Evolutionary conservation across 2,329 filamentous ascomycete genomes (phyloP), one percentile per base, ranked within the genome.

Genomic region (Arthrocladium fulminans): DNA sequence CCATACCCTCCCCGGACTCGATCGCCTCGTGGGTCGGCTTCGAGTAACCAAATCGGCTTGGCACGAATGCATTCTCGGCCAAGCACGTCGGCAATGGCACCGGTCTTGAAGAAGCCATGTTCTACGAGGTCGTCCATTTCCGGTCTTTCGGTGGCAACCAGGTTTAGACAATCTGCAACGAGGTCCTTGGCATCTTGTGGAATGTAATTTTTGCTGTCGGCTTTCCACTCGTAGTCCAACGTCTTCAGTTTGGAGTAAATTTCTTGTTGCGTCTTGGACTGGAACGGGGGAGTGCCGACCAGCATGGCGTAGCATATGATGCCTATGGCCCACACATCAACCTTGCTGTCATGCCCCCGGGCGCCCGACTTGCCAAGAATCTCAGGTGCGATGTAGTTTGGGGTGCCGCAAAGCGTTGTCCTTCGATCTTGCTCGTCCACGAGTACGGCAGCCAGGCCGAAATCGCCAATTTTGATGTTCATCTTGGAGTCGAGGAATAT

Each of bases 381-480:
- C 63, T 98, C 92, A 0, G 92, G 92, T 0, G 92, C 92, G 58
- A 98, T 95, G 65, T 98, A 98, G 66, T 98, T 98, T 1, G 92
- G 92, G 3, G 92, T 98, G 50, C 92, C 92, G 59, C 92, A 98
- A 51, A 98, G 80, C 5, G 92, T 98, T 22, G 88, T 96, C 60
- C 94, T 79, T 55, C 92, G 81, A 82, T 98, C 92, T 64, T 84
- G 88, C 62, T 90, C 88, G 8, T 89, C 94, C 38, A 97, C 82
- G 49, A 97, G 74, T 59, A 98, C 74, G 23, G 94, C 92, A 24
- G 92, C 92, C 48, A 98, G 75, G 2, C 92, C 92, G 69, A 98
- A 98, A 65, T 98, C 92, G 38, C 92, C 92, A 59, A 98, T 88
- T 65, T 98, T 98, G 59, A 95, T 84, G 61, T 98, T 94, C 90